Evolutionary conservation across 2,329 filamentous ascomycete species (phyloP).

Genomic region (Fusarium odoratissimum): DNA sequence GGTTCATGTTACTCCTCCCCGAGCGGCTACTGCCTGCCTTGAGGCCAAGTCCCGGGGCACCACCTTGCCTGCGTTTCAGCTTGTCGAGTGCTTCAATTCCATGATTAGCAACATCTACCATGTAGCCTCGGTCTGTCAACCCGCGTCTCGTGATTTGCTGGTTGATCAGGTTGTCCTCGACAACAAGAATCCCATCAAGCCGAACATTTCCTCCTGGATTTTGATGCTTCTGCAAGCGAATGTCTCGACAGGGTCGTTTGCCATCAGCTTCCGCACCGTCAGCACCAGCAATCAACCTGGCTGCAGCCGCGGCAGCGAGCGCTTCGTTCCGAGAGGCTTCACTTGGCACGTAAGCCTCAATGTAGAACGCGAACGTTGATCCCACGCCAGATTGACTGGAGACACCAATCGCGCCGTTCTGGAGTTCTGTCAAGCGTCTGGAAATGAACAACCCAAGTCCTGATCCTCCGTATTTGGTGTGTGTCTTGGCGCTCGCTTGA

Average conservation of each 20-base stretch:
- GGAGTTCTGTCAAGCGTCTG: slow-evolving; percentile 80
- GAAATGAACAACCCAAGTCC: slow-evolving; percentile 85
- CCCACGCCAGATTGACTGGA: slow-evolving; percentile 75
- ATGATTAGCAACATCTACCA: slow-evolving; percentile 66
- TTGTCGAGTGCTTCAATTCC: slow-evolving; percentile 66
- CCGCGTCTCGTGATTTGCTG: slow-evolving; percentile 66
- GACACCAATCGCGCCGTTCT: slow-evolving; percentile 83
- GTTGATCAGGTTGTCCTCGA: slow-evolving; percentile 72
- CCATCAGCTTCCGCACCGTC: slow-evolving; percentile 30
- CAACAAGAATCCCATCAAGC: slow-evolving; percentile 62
- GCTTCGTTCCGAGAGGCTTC: slow-evolving; percentile 56
- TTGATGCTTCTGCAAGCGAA: slow-evolving; percentile 39
- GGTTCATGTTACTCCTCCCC: slow-evolving; percentile 26
- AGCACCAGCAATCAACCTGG: slow-evolving; percentile 46
- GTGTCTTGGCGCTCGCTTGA: slow-evolving; percentile 80
- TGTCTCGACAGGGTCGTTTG: slow-evolving; percentile 39
- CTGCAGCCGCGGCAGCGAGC: slow-evolving; percentile 51
- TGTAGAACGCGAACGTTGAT: slow-evolving; percentile 80
- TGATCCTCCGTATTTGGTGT: slow-evolving; percentile 82
- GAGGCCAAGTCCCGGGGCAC: slow-evolving; percentile 33
- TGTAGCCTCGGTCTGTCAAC: slow-evolving; percentile 61
- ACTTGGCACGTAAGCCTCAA: slow-evolving; percentile 65
- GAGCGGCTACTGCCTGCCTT: slow-evolving; percentile 5
- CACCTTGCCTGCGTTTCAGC: slow-evolving; percentile 47
- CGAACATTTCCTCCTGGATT: slow-evolving; percentile 45